Evolutionary conservation across 805 yeast genomes (phyloP).

Genomic region (Hanseniaspora singularis): DNA sequence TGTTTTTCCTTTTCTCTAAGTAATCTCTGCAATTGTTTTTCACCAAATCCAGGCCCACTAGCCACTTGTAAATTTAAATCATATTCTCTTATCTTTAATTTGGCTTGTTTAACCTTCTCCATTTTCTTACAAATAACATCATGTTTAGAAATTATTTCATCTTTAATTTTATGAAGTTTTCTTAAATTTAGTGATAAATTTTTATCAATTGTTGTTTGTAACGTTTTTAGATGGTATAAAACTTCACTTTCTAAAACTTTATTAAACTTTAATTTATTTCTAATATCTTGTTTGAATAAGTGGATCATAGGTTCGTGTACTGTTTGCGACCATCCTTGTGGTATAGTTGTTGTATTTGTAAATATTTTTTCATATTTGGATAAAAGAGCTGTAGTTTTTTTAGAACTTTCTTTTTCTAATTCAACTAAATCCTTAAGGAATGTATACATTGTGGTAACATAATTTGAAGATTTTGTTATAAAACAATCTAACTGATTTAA

Average conservation of each 20-base stretch:
- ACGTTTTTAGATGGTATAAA: slow-evolving; percentile 21
- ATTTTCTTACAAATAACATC: slow-evolving; percentile 24
- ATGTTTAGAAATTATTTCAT: slow-evolving; percentile 24
- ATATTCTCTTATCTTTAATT: slow-evolving; percentile 23
- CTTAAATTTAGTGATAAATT: slow-evolving; percentile 24
- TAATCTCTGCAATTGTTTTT: slow-evolving; percentile 23
- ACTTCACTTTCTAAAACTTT: slow-evolving; percentile 19
- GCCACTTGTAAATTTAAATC: slow-evolving; percentile 24
- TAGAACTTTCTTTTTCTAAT: slow-evolving; percentile 26
- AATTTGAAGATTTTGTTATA: slow-evolving; percentile 9
- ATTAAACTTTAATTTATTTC: slow-evolving; percentile 12
- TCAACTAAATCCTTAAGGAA: slow-evolving; percentile 7
- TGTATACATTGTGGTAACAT: background rate
- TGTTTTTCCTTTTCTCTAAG: slow-evolving; percentile 24
- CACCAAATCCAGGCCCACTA: slow-evolving; percentile 21
- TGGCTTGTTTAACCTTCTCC: slow-evolving; percentile 23
- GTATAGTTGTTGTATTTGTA: slow-evolving; percentile 21
- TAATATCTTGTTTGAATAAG: slow-evolving; percentile 14
- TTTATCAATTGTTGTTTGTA: slow-evolving; percentile 14
- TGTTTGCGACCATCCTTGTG: slow-evolving; percentile 21
- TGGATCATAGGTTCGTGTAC: slow-evolving; percentile 17
- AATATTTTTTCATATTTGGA: slow-evolving; percentile 22
- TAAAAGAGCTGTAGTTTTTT: slow-evolving; percentile 27
- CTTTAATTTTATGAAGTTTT: slow-evolving; percentile 25
- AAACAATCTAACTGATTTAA: background rate